These are phyloP conservation scores for Oxytropis ochrocephala DNA, from an alignment of 306 rosid genomes.

Conservation along the genomic window DNA sequence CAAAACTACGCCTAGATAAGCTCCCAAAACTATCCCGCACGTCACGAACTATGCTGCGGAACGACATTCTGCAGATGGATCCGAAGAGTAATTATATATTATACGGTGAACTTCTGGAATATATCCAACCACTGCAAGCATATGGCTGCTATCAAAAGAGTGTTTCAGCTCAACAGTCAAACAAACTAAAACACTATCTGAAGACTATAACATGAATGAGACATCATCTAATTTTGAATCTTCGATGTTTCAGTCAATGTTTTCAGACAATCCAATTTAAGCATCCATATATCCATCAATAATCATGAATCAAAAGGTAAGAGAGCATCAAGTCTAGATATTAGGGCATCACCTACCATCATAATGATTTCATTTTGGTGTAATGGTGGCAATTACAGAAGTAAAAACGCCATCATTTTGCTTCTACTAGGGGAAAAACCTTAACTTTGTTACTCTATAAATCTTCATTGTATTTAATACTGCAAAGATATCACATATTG, in stretches of 20 bases:
- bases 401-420: neutral
- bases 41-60: slow-evolving; percentile 89
- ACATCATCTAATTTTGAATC: neutral
- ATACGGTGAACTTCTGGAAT: slow-evolving; percentile 14
- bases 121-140: slow-evolving; percentile 21
- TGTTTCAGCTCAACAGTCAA: slow-evolving; percentile 5
- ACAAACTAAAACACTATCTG: neutral
- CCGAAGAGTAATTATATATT: slow-evolving; percentile 17
- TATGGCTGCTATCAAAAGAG: slow-evolving; percentile 32
- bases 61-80: slow-evolving; percentile 52
- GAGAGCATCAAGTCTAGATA: neutral
- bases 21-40: slow-evolving; percentile 87
- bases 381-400: neutral
- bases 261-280: neutral
- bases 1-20: slow-evolving; percentile 78
- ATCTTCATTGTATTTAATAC: neutral
- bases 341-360: neutral
- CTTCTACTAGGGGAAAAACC: neutral
- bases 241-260: neutral
- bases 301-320: neutral
- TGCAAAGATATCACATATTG: slow-evolving; percentile 6
- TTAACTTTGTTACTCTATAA: neutral
- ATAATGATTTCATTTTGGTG: neutral
- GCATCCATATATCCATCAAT: slow-evolving; percentile 3
- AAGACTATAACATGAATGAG: neutral